Percentiles rank a stretch among this genome's conserved stretches.
Conservation (phyloP, 352 stramenopile species). For the Peronospora farinosa region DNA sequence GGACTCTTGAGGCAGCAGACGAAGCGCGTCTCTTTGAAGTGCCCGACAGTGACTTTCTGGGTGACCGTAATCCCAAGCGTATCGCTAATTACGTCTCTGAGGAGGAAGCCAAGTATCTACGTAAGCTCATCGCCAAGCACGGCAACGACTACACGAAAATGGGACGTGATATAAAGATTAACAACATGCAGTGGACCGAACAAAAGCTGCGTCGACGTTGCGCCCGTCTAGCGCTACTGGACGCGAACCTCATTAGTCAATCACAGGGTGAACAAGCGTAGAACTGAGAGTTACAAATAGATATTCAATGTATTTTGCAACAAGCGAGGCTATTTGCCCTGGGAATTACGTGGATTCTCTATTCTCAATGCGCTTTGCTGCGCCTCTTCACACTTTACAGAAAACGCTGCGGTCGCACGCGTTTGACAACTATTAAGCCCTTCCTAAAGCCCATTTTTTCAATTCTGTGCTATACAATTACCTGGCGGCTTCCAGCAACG, state of each 20-base stretch:
- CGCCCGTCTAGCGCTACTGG: conserved; percentile 62
- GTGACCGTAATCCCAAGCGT: conserved; percentile 64
- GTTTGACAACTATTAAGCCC: conserved; percentile 2
- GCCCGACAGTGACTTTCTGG: conserved; percentile 73
- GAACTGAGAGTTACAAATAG: conserved; percentile 15
- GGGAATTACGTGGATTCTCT: conserved; percentile 24
- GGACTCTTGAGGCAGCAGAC: conserved; percentile 42
- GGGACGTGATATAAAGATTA: conserved; percentile 76
- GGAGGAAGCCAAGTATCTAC: conserved; percentile 72
- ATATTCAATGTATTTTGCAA: conserved; percentile 26
- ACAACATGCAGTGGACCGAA: conserved; percentile 81
- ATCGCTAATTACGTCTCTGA: conserved; percentile 74
- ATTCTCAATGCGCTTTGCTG: conserved; percentile 23
- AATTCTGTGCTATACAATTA: conserved; percentile 22
- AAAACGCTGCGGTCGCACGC: conserved; percentile 6
- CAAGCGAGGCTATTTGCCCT: conserved; percentile 1
- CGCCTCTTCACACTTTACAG: conserved; percentile 26
- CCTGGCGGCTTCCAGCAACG: conserved; percentile 21
- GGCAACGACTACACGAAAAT: conserved; percentile 71
- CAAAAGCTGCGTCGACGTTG: conserved; percentile 65
- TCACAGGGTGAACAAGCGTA: conserved; percentile 14
- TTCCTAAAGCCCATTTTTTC: conserved; percentile 9
- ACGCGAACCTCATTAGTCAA: conserved; percentile 64
- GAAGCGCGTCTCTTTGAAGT: conserved; percentile 60
- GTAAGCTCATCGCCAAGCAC: conserved; percentile 62